phyloP scores from a whole-genome alignment of 345 rosid genomes.

The Ceriops zippeliana region DNA sequence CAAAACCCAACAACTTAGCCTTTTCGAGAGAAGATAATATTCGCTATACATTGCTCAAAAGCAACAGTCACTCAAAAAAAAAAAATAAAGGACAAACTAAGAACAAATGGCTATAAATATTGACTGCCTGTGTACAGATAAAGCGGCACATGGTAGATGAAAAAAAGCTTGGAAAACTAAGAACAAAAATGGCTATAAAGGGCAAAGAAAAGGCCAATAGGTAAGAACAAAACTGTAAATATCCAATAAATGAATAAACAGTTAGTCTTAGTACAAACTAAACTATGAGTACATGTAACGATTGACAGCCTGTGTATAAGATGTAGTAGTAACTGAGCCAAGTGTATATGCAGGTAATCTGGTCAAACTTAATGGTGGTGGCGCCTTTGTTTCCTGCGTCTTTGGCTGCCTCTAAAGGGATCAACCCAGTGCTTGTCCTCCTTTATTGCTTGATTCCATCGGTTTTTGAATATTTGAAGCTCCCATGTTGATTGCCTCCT shows the following conservation, averaged over 20 bases:
- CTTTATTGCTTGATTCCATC: slow-evolving; percentile 72
- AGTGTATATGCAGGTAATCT: background rate
- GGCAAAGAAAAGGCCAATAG: background rate
- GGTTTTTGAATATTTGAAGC: slow-evolving; percentile 57
- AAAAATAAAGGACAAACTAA: too few species aligned
- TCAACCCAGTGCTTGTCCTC: slow-evolving; percentile 73
- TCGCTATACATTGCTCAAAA: too few species aligned
- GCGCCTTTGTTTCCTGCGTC: slow-evolving; percentile 27
- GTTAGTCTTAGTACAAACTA: slow-evolving; percentile 17
- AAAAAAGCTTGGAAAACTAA: background rate
- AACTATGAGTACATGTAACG: slow-evolving; percentile 22
- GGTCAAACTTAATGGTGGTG: slow-evolving; percentile 12
- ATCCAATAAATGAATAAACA: slow-evolving; percentile 39
- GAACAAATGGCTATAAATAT: background rate
- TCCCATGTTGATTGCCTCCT: slow-evolving; percentile 94
- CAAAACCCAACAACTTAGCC: too few species aligned
- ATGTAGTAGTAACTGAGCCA: slow-evolving; percentile 5
- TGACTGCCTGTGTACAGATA: slow-evolving; percentile 6
- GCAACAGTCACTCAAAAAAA: too few species aligned
- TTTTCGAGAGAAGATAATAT: too few species aligned
- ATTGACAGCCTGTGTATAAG: slow-evolving; percentile 5
- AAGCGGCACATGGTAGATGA: background rate
- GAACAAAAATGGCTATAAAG: background rate
- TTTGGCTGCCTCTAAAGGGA: slow-evolving; percentile 37
- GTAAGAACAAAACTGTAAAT: slow-evolving; percentile 2